Evolutionary conservation across 2,329 filamentous ascomycete species (phyloP).

Genomic region (Diplodia seriata): DNA sequence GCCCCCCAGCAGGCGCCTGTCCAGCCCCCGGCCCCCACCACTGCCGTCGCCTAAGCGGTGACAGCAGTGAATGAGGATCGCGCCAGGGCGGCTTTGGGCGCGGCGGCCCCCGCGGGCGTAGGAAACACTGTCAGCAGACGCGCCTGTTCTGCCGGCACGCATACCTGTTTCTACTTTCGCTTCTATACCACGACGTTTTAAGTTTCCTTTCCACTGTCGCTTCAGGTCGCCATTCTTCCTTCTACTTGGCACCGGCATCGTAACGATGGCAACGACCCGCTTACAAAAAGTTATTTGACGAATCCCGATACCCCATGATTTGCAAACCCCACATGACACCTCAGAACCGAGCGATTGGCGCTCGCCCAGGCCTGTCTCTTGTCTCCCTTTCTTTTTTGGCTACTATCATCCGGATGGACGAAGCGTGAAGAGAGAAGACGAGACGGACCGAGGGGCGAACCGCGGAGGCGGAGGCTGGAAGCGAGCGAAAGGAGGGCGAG

Average conservation of each 20-base stretch:
- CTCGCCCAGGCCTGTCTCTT: slow-evolving; percentile 30
- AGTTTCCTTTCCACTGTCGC: slow-evolving; percentile 30
- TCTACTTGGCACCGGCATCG: slow-evolving; percentile 34
- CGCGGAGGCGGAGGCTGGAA: slow-evolving; percentile 33
- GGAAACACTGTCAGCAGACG: slow-evolving; percentile 15
- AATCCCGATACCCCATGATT: slow-evolving; percentile 54
- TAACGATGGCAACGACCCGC: slow-evolving; percentile 35
- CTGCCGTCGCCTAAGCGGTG: slow-evolving; percentile 46
- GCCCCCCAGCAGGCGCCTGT: slow-evolving; percentile 46
- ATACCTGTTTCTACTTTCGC: slow-evolving; percentile 33
- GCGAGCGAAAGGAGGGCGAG: slow-evolving; percentile 33
- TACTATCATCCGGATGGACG: slow-evolving; percentile 31
- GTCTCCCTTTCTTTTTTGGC: slow-evolving; percentile 32
- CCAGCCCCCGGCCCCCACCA: slow-evolving; percentile 51
- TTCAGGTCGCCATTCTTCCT: slow-evolving; percentile 34
- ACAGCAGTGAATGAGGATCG: slow-evolving; percentile 23
- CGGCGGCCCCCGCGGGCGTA: slow-evolving; percentile 13
- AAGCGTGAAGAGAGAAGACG: slow-evolving; percentile 23
- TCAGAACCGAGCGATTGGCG: slow-evolving; percentile 34
- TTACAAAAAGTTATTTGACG: slow-evolving; percentile 41
- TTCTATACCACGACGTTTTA: slow-evolving; percentile 33
- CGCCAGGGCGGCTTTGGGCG: slow-evolving; percentile 32
- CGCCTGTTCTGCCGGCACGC: slow-evolving; percentile 14
- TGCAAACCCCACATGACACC: slow-evolving; percentile 44
- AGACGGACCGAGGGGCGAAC: slow-evolving; percentile 30